A percentile compares a stretch with the other conserved stretches of the same genome.
phyloP scores from a whole-genome alignment of 495 filamentous ascomycete species.

The Saxispiralis lemnorum region DNA sequence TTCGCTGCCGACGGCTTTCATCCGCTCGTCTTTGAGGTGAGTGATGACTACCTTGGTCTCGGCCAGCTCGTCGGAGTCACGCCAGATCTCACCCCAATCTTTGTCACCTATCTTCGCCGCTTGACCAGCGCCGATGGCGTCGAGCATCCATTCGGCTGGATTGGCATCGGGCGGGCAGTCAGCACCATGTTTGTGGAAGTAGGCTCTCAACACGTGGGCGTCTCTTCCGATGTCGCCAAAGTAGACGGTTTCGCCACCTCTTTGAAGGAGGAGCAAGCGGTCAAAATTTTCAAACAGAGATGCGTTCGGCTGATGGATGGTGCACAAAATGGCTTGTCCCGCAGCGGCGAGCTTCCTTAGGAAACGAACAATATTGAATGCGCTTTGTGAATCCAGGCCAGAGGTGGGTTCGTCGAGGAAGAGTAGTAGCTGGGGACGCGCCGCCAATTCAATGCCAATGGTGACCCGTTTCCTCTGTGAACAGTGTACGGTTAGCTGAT shows the following conservation, averaged over 20 bases:
- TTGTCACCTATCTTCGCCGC: slow-evolving; percentile 51
- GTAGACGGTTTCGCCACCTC: slow-evolving; percentile 48
- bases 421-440: slow-evolving; percentile 67
- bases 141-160: slow-evolving; percentile 76
- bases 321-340: slow-evolving; percentile 79
- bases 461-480: slow-evolving; percentile 69
- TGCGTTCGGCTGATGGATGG: slow-evolving; percentile 80
- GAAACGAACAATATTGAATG: slow-evolving; percentile 82
- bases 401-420: slow-evolving; percentile 87
- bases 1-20: slow-evolving; percentile 27
- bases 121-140: slow-evolving; percentile 65
- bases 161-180: slow-evolving; percentile 41
- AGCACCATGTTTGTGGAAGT: slow-evolving; percentile 36
- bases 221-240: slow-evolving; percentile 50
- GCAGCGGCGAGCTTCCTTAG: slow-evolving; percentile 63
- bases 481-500: too few species aligned
- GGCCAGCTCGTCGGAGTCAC: slow-evolving; percentile 49
- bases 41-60: slow-evolving; percentile 47
- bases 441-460: slow-evolving; percentile 75
- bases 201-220: slow-evolving; percentile 27
- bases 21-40: slow-evolving; percentile 44
- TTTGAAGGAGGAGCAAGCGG: slow-evolving; percentile 43
- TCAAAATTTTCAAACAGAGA: slow-evolving; percentile 74
- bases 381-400: slow-evolving; percentile 67
- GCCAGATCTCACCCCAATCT: slow-evolving; percentile 72